A percentile compares a stretch with the other conserved stretches of the same genome.
Evolutionary conservation across 106 monocot species (phyloP).

Genomic region (Allium fistulosum): DNA sequence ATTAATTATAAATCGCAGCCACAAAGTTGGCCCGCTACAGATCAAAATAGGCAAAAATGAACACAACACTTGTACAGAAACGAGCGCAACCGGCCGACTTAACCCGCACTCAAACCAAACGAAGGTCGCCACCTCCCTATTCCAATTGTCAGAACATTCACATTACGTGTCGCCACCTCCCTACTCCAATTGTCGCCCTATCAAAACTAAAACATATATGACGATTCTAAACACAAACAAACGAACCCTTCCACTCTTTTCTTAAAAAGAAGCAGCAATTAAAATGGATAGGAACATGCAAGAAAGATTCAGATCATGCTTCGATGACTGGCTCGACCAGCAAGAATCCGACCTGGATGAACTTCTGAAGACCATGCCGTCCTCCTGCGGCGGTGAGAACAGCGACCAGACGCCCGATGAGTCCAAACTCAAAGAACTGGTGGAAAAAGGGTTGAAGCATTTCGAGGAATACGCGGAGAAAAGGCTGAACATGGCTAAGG

Average conservation of each 20-base stretch:
- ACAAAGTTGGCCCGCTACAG: too few relatives aligned
- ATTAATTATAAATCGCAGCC: too few relatives aligned
- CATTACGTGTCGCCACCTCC: background rate
- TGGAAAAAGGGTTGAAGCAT: slow-evolving; percentile 20
- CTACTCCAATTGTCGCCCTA: background rate
- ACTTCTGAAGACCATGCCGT: slow-evolving; percentile 13
- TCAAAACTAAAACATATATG: too few relatives aligned
- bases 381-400: background rate
- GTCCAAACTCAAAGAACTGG: background rate
- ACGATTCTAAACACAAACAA: too few relatives aligned
- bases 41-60: too few relatives aligned
- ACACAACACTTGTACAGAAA: too few relatives aligned
- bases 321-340: slow-evolving; percentile 18
- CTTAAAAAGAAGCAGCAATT: too few relatives aligned
- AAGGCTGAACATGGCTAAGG: slow-evolving; percentile 13
- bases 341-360: slow-evolving; percentile 26
- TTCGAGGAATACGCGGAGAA: slow-evolving; percentile 25
- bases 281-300: slow-evolving; percentile 9
- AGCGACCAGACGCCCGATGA: background rate
- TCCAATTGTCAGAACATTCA: background rate
- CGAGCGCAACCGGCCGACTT: too few relatives aligned
- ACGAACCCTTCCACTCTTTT: too few relatives aligned
- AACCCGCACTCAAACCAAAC: too few relatives aligned
- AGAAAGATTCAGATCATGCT: slow-evolving; percentile 13
- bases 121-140: background rate